Evolutionary conservation across 805 yeast species (phyloP).

Genomic region (Candida sithepensis): DNA sequence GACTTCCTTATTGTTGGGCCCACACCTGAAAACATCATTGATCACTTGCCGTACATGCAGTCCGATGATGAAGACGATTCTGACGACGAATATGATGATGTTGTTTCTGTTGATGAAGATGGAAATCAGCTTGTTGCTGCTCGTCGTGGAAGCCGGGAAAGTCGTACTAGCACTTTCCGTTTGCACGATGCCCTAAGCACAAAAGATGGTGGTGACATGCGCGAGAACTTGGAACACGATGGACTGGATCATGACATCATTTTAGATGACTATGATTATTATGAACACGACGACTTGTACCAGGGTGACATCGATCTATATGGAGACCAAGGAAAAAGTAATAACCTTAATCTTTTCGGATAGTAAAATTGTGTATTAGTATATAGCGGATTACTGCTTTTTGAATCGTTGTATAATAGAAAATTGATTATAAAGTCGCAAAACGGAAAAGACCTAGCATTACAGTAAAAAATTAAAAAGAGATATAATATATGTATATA

Average conservation of each 20-base stretch:
- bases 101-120: conserved; percentile 3
- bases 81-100: conserved; percentile 6
- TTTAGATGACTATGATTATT: conserved; percentile 18
- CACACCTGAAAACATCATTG: conserved; percentile 30
- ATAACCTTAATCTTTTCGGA: conserved; percentile 18
- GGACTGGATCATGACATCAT: background rate
- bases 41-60: conserved; percentile 30
- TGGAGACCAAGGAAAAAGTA: conserved; percentile 6
- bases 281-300: conserved; percentile 20
- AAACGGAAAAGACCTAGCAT: background rate
- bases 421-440: background rate
- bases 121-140: background rate
- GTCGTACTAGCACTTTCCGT: background rate
- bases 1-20: conserved; percentile 34
- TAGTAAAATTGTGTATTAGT: conserved; percentile 1
- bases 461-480: background rate
- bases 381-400: background rate
- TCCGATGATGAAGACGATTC: conserved; percentile 22
- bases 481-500: background rate
- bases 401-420: background rate
- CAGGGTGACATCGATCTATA: conserved; percentile 12
- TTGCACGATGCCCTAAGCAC: background rate
- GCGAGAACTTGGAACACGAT: background rate
- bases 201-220: conserved; percentile 1
- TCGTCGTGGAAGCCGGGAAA: background rate